A percentile compares a stretch with the other conserved stretches of the same genome.
Conservation (phyloP, 768 basidiomycete species). For the Lactifluus pinguis region DNA sequence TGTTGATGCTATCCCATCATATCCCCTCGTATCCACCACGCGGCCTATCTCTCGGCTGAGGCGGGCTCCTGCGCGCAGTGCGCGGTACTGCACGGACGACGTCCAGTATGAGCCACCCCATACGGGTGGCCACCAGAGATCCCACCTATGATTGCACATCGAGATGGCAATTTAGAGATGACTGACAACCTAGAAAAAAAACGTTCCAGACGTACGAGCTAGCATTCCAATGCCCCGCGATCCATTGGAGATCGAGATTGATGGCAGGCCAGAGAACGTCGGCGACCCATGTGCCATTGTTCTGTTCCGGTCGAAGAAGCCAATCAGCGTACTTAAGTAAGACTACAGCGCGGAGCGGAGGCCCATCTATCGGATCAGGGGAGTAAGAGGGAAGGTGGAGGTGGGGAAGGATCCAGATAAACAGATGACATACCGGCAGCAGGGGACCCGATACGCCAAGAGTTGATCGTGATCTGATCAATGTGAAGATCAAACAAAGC, state of each 20-base stretch:
- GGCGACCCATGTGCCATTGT: slow-evolving; percentile 11
- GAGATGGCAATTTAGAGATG: not conserved
- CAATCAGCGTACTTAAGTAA: slow-evolving; percentile 13
- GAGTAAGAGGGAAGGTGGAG: not conserved
- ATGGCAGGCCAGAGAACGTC: slow-evolving; percentile 12
- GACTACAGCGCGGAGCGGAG: slow-evolving; percentile 7
- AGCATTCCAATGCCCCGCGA: slow-evolving; percentile 1
- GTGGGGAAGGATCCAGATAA: not conserved
- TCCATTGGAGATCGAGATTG: slow-evolving; percentile 7
- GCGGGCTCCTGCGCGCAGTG: slow-evolving; percentile 1
- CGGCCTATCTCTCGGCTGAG: slow-evolving; percentile 2
- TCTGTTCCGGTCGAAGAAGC: slow-evolving; percentile 3
- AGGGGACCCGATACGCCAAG: not conserved
- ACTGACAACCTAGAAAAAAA: not conserved
- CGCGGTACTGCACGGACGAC: slow-evolving; percentile 11
- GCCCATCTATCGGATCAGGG: not conserved
- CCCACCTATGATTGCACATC: not conserved
- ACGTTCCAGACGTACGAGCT: not conserved
- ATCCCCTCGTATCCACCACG: not conserved
- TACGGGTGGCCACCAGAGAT: slow-evolving; percentile 11
- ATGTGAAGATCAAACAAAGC: slow-evolving; percentile 6
- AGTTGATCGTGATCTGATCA: not conserved
- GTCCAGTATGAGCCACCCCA: slow-evolving; percentile 15
- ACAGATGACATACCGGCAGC: slow-evolving; percentile 1
- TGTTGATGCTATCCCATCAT: not conserved